Evolutionary conservation across 129 eudicot species (phyloP), one percentile per base, ranked within the genome.

Genomic region (Escallonia herrerae): DNA sequence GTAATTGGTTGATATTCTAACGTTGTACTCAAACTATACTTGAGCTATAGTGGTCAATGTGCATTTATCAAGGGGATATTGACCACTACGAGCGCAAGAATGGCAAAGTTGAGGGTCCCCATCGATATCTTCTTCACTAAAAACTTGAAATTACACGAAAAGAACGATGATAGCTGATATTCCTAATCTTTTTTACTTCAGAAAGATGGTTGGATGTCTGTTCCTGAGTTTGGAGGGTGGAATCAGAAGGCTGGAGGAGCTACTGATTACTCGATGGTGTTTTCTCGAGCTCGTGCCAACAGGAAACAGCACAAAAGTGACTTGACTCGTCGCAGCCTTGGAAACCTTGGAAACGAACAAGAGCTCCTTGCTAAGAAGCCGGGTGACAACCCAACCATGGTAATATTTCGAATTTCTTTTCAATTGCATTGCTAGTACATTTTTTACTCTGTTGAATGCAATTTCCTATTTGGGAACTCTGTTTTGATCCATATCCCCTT

Each of bases 171-270:
- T 5, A 46, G 15, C 33, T 22, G 33, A 22, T 22, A 22, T 22
- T 22, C 33, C 33, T 22, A 1, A 22, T 22, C 33, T 22, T 37
- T 63, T 9, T 48, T 9, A 4, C 10, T 40, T 3, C 71, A 72
- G 71, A 55, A 54, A n/a, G 15, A 40, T 8, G 78, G 43, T 45
- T 13, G 70, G 76, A 68, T 12, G 62, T 48, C 85, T 2, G 78
- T 80, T 22, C 85, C 85, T 49, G 69, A 80, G 70, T 80, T 80
- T 43, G 85, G 85, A 72, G 81, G 15, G 40, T 80, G 85, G 85
- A 81, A 80, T 58, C 72, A 72, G 4, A 72, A 72, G 76, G 41
- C 68, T 6, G n/a, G 57, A 56, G 63, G 64, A 38, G 74, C 44
- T 5, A 72, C 81, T 13, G 65, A 81, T 61, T 76, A 81, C 73